phyloP scores from a whole-genome alignment of 148 eudicot genomes.

The Rhododendron griersonianum region DNA sequence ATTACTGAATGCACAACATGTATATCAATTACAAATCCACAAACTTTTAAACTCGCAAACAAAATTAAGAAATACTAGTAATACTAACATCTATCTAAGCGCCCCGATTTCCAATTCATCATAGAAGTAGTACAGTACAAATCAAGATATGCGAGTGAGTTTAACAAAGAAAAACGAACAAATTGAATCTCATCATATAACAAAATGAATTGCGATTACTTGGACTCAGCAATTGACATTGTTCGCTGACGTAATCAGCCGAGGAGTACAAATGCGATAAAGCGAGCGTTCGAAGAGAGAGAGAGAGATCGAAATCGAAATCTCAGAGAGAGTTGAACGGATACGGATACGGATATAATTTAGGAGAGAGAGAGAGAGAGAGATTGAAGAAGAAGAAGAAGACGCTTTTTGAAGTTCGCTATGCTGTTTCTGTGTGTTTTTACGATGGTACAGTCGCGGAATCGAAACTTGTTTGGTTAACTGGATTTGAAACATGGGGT shows the following conservation, averaged over 20 bases:
- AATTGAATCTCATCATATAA: constrained; percentile 10
- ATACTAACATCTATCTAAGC: background rate
- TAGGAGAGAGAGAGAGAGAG: background rate
- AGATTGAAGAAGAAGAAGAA: background rate
- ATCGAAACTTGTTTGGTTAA: background rate
- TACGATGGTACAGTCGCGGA: background rate
- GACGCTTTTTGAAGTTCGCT: background rate
- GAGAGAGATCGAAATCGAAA: too few relatives aligned
- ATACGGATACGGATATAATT: background rate
- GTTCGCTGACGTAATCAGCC: background rate
- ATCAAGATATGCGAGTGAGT: background rate
- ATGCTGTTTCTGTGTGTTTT: background rate
- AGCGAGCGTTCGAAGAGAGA: background rate
- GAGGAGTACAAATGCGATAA: background rate
- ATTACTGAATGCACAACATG: background rate
- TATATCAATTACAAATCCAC: background rate
- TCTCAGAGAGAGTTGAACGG: background rate
- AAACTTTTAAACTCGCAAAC: background rate
- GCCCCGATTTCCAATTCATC: background rate
- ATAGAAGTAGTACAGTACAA: background rate
- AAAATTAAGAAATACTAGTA: background rate
- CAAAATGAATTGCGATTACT: background rate
- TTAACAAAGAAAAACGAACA: background rate
- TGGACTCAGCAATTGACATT: background rate
- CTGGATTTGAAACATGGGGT: background rate